Evolutionary conservation across 139 green algal species (phyloP).

Genomic region (Marvania coccoides): DNA sequence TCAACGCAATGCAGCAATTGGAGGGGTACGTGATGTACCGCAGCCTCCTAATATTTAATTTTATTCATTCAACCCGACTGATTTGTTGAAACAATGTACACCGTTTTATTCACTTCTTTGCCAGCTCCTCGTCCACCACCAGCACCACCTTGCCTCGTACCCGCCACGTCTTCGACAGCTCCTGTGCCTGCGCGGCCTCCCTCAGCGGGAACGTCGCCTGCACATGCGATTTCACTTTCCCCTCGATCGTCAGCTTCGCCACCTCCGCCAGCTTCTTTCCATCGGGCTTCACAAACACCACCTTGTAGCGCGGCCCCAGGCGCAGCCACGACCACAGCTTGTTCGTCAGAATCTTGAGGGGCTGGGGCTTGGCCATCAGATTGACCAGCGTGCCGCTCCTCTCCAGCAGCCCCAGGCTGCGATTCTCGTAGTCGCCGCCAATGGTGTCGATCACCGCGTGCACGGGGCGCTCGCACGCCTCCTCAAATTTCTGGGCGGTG

Average conservation of each 20-base stretch:
- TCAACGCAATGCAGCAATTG: no score
- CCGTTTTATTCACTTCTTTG: no score
- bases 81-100: no score
- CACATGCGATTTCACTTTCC: slow-evolving; percentile 25
- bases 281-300: slow-evolving; percentile 3
- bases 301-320: slow-evolving; percentile 9
- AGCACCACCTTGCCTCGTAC: no score
- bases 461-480: background rate
- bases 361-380: background rate
- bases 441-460: slow-evolving; percentile 6
- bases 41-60: no score
- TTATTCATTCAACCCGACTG: no score
- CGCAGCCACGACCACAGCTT: background rate
- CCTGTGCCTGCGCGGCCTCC: no score
- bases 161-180: no score
- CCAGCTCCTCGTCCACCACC: no score
- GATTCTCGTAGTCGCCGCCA: slow-evolving; percentile 11
- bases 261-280: slow-evolving; percentile 4
- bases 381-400: background rate
- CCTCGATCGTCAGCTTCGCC: slow-evolving; percentile 6
- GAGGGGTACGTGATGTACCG: no score
- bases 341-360: background rate
- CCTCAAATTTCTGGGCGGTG: slow-evolving; percentile 23
- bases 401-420: slow-evolving; percentile 11
- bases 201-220: no score